Evolutionary conservation across 2,329 filamentous ascomycete genomes (phyloP), one percentile per base, ranked within the genome.

Genomic region (Westerdykella ornata): DNA sequence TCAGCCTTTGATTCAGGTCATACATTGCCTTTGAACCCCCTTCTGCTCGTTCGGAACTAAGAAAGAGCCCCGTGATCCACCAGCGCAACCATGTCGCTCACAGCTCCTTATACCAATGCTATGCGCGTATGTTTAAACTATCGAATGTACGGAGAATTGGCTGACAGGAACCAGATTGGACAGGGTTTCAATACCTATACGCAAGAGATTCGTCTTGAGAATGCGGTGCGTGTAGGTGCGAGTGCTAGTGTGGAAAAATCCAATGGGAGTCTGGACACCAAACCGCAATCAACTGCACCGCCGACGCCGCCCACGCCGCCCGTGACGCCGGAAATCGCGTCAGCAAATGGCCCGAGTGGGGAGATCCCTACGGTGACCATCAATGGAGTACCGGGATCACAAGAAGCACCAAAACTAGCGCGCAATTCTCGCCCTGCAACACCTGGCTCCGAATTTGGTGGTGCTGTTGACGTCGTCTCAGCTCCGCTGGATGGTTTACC

Each of bases 111-210:
- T 46, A 63, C 58, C 35, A 61, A 62, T 56, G 52, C 57, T 33
- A 67, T 67, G 64, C 59, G 63, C 43, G 45, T 66, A 49, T 53
- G 61, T 52, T 42, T 49, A 45, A 31, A 15, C 14, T 4, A 33
- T 26, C 4, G 12, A 33, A 33, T 15, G 13, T 13, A 17, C 13
- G 8, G 5, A n/a, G 16, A 14, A 33, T 13, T 13, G n/a, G 11
- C 20, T 30, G 4, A 26, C 26, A 17, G 28, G 30, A n/a, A 18
- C 2, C 22, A 45, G 41, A 43, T 50, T 54, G 57, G 57, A 9
- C 57, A 60, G 45, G 61, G 64, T 37, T 67, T 67, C 51, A 68
- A 68, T 32, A 67, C 65, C 13, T 68, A 66, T 37, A 68, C 64
- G 3, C 65, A 67, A 41, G 63, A 67, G 44, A 64, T 65, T 33